Conservation (phyloP, 1,284 basidiomycete genomes). For the Ceratobasidium papillatum region DNA sequence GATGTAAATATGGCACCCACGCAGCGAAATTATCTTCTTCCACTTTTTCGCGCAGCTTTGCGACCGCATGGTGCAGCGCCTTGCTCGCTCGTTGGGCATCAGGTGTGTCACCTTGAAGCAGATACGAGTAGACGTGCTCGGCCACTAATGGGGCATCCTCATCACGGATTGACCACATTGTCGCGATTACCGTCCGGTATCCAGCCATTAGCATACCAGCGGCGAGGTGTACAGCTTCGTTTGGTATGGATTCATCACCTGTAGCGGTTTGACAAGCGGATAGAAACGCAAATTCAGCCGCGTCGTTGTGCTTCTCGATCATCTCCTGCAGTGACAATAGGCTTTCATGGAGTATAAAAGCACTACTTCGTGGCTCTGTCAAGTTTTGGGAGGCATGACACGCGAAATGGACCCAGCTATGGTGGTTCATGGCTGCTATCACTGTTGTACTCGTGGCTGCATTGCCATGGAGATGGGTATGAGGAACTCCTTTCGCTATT, state of each 20-base stretch:
- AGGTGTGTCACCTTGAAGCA: background rate
- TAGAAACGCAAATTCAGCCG: background rate
- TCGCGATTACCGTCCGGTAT: background rate
- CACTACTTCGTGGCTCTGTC: background rate
- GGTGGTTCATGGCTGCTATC: background rate
- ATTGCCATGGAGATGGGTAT: background rate
- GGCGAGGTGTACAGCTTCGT: background rate
- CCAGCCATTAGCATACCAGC: constrained; percentile 6
- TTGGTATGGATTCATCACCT: background rate
- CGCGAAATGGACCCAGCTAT: constrained; percentile 21
- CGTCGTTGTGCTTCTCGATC: background rate
- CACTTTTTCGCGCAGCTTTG: background rate
- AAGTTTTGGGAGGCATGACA: constrained; percentile 13
- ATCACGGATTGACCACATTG: background rate
- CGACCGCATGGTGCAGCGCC: background rate
- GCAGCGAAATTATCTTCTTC: background rate
- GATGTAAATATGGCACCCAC: background rate
- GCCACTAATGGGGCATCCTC: background rate
- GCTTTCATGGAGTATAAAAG: background rate
- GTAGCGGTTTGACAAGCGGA: background rate
- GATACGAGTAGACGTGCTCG: background rate
- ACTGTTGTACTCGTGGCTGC: background rate
- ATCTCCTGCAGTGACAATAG: background rate
- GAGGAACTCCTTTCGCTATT: background rate
- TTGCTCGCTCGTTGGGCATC: background rate